Evolutionary conservation across 345 rosid genomes (phyloP).

Genomic region (Pugionium cornutum): DNA sequence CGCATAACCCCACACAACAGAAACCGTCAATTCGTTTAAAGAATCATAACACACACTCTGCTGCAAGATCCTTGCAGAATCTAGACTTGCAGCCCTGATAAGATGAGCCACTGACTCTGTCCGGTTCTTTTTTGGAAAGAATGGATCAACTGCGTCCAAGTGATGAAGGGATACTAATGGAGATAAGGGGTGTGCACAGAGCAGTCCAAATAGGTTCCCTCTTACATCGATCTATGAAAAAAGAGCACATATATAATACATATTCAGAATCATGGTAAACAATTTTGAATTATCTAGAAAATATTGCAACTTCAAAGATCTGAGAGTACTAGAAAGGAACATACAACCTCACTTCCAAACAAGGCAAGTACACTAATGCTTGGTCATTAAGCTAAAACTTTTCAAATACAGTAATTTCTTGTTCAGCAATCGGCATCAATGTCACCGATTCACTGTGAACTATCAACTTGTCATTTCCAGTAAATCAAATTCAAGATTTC

Average conservation of each 20-base stretch:
- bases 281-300: not conserved
- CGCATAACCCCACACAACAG: slow-evolving; percentile 90
- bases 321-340: not conserved
- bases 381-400: not conserved
- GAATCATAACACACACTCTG: slow-evolving; percentile 83
- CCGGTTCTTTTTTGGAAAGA: slow-evolving; percentile 67
- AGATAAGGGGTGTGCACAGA: slow-evolving; percentile 79
- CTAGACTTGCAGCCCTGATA: slow-evolving; percentile 58
- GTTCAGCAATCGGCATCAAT: slow-evolving; percentile 19
- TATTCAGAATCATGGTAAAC: not conserved
- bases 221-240: slow-evolving; percentile 73
- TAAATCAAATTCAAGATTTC: not conserved
- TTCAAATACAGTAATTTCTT: not conserved
- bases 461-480: not conserved
- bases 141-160: slow-evolving; percentile 73
- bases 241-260: not conserved
- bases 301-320: not conserved
- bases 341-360: slow-evolving; percentile 18
- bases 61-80: slow-evolving; percentile 76
- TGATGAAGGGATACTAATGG: slow-evolving; percentile 89
- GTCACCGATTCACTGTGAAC: not conserved
- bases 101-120: slow-evolving; percentile 57
- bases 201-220: slow-evolving; percentile 74
- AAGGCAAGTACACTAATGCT: slow-evolving; percentile 1
- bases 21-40: slow-evolving; percentile 53